Conservation (phyloP, 192 early-diverging fungal species). For the Chytriomyces hyalinus region DNA sequence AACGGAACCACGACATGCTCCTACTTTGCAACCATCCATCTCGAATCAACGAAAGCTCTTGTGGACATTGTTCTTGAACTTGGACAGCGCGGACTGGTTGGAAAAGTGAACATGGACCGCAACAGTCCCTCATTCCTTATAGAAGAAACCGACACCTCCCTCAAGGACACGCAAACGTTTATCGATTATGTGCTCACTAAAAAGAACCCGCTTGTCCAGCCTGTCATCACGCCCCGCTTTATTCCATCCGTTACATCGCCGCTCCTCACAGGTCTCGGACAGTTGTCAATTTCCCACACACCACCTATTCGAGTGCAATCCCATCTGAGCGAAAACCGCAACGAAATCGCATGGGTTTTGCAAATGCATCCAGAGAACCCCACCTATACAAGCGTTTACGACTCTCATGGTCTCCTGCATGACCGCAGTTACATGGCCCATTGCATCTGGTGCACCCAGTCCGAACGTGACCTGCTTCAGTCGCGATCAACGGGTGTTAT, state of each 20-base stretch:
- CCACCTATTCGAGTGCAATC: slow-evolving; percentile 80
- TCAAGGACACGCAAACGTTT: slow-evolving; percentile 65
- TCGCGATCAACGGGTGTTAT: slow-evolving; percentile 74
- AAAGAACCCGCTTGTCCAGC: slow-evolving; percentile 47
- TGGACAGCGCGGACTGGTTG: slow-evolving; percentile 94
- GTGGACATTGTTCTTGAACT: slow-evolving; percentile 68
- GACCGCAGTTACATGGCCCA: slow-evolving; percentile 88
- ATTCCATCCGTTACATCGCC: slow-evolving; percentile 78
- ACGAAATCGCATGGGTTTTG: slow-evolving; percentile 77
- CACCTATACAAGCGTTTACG: slow-evolving; percentile 81
- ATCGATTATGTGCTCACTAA: slow-evolving; percentile 35
- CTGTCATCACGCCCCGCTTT: slow-evolving; percentile 93
- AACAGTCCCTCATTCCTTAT: slow-evolving; percentile 80
- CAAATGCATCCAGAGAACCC: slow-evolving; percentile 73
- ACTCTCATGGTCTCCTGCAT: slow-evolving; percentile 73
- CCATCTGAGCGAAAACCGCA: slow-evolving; percentile 85
- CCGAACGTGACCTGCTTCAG: slow-evolving; percentile 72
- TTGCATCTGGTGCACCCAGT: slow-evolving; percentile 82
- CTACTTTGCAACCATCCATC: slow-evolving; percentile 92
- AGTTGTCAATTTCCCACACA: slow-evolving; percentile 70
- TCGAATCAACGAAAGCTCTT: slow-evolving; percentile 73
- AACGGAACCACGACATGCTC: slow-evolving; percentile 90
- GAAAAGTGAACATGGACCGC: slow-evolving; percentile 96
- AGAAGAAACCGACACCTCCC: slow-evolving; percentile 73
- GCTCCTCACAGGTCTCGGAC: slow-evolving; percentile 72